Evolutionary conservation across 1,284 basidiomycete genomes (phyloP).

Genomic region (Tilletia caries): DNA sequence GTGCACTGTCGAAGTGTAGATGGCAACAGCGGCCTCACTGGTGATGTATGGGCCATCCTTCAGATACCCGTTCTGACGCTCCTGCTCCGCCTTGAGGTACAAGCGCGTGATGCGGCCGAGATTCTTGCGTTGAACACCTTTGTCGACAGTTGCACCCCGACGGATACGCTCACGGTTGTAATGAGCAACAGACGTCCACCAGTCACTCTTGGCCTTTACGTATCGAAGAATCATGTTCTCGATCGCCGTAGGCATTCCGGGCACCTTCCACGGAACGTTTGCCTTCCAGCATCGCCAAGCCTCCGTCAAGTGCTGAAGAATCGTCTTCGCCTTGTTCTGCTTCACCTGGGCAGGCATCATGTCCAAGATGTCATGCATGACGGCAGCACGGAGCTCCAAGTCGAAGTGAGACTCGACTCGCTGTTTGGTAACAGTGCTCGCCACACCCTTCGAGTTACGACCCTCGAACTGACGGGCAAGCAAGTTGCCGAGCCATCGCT

Average conservation of each 20-base stretch:
- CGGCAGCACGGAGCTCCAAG: slow-evolving; percentile 91
- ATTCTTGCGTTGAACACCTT: slow-evolving; percentile 97
- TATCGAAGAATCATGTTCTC: slow-evolving; percentile 99
- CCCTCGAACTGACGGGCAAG: slow-evolving; percentile 96
- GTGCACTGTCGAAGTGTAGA: slow-evolving; percentile 52
- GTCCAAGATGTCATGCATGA: slow-evolving; percentile 91
- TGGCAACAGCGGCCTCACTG: slow-evolving; percentile 50
- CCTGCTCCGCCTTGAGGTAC: slow-evolving; percentile 54
- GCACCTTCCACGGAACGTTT: slow-evolving; percentile 96
- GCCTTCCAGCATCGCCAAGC: slow-evolving; percentile 98
- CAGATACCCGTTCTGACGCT: slow-evolving; percentile 52
- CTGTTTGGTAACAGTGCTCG: slow-evolving; percentile 89
- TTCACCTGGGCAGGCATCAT: slow-evolving; percentile 98
- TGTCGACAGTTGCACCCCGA: slow-evolving; percentile 96
- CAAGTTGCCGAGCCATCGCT: slow-evolving; percentile 95
- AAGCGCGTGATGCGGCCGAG: slow-evolving; percentile 78
- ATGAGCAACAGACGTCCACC: slow-evolving; percentile 92
- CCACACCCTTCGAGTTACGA: slow-evolving; percentile 82
- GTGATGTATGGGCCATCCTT: slow-evolving; percentile 54
- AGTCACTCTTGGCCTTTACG: slow-evolving; percentile 98
- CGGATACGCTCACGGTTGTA: slow-evolving; percentile 92
- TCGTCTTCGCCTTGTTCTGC: slow-evolving; percentile 98
- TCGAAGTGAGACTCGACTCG: slow-evolving; percentile 98
- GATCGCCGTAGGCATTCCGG: slow-evolving; percentile 94
- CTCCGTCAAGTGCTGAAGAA: slow-evolving; percentile 92